Base-by-base conservation (phyloP, 192 early-diverging fungal species). In the Entomortierella beljakovae region DNA sequence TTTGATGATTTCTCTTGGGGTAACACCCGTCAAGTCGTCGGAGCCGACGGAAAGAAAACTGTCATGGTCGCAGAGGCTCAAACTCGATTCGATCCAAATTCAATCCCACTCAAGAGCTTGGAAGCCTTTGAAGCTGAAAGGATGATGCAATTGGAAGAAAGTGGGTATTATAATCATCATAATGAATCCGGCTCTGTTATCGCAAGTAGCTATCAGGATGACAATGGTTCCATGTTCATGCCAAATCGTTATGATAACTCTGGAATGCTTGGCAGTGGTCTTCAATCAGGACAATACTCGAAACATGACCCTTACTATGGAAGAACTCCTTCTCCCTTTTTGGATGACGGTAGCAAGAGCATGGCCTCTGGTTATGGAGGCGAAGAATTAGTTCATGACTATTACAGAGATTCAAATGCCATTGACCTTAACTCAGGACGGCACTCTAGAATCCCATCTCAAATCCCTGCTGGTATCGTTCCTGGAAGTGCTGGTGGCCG, bases 1-100 rank as follows among this genome's bases (percentile, higher is more conserved):
- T 93, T 94, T 82, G 93, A 94, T 65, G 93, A 94, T 64, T 93
- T 94, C 64, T 88, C 86, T 8, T 93, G 90, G 90, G 91, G 89
- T 37, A 85, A 86, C 60, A 91, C 90, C 31, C 88, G 88, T 57
- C 86, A 87, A 68, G 86, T 91, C 7, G 77, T 80, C 11, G 88
- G 87, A 62, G 86, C 85, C 34, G 84, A 84, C 91, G 43, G 95
- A 89, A 46, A 92, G 66, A 90, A 86, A 87, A 90, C 85, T 76
- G 73, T 90, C 53, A 89, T 88, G 70, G 82, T 59, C 51, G 86
- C 85, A 38, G 89, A 83, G 52, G 89, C 88, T 46, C 87, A 91
- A 62, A 89, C 88, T 40, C 88, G 90, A 59, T 93, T 93, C 66
- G 90, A 93, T 84, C 87, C 86, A 46, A 84, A 85, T 28, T 82